These are phyloP conservation scores for Tremellales sp. DNA, from an alignment of 1,284 basidiomycete genomes.

Conservation along the genomic window DNA sequence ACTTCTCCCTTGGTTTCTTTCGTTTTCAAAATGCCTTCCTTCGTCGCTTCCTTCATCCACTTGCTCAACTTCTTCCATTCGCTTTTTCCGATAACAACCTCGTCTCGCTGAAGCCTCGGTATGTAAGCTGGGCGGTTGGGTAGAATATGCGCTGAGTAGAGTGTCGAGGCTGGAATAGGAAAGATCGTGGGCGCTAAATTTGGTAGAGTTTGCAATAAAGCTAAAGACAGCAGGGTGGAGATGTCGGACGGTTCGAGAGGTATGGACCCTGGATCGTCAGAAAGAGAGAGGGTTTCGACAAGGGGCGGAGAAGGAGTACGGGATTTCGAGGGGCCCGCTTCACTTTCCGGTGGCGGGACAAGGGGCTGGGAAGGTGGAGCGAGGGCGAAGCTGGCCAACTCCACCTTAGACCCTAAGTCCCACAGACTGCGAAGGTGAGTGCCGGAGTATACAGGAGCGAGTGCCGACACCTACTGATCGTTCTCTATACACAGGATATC, in stretches of 20 bases:
- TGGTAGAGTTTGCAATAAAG: slow-evolving; percentile 62
- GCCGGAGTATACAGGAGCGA: neutral
- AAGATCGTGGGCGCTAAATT: slow-evolving; percentile 57
- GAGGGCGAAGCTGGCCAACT: slow-evolving; percentile 22
- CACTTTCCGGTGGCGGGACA: slow-evolving; percentile 14
- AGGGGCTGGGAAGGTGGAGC: slow-evolving; percentile 29
- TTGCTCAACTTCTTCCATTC: slow-evolving; percentile 72
- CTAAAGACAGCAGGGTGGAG: slow-evolving; percentile 57
- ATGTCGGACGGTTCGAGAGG: slow-evolving; percentile 52
- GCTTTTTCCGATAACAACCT: slow-evolving; percentile 42
- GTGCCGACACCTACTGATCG: slow-evolving; percentile 40
- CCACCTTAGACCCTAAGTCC: slow-evolving; percentile 38
- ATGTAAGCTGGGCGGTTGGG: slow-evolving; percentile 67
- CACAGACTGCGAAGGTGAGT: slow-evolving; percentile 35
- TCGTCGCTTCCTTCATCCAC: slow-evolving; percentile 71
- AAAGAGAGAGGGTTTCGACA: neutral
- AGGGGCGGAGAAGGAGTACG: neutral
- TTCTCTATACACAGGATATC: slow-evolving; percentile 44
- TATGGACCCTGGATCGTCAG: neutral
- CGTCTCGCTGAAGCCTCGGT: slow-evolving; percentile 62
- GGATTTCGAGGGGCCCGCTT: slow-evolving; percentile 10
- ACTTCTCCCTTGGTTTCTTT: slow-evolving; percentile 65
- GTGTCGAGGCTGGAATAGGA: slow-evolving; percentile 68
- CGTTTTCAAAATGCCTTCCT: slow-evolving; percentile 64
- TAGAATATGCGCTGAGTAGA: slow-evolving; percentile 73